phyloP scores from a whole-genome alignment of 2,329 filamentous ascomycete genomes.

The Fusarium lateritium region DNA sequence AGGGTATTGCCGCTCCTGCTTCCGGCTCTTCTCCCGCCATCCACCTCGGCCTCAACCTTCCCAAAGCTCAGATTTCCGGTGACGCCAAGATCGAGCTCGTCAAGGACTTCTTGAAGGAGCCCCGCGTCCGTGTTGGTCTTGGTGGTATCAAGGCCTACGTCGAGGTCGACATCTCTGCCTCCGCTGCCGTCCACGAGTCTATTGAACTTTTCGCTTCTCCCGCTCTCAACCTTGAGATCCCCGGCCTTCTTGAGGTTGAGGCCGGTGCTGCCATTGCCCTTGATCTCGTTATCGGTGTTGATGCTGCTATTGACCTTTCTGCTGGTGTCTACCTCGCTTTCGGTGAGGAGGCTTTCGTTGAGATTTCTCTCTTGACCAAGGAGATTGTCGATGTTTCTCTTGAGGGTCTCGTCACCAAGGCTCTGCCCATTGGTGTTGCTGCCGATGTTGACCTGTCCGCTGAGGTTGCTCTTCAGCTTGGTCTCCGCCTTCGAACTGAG shows the following conservation, averaged over 20 bases:
- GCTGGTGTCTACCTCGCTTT: conserved; percentile 64
- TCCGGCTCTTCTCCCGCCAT: conserved; percentile 38
- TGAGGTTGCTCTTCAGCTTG: conserved; percentile 63
- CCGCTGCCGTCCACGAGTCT: conserved; percentile 63
- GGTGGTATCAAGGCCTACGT: conserved; percentile 67
- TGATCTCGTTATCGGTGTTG: conserved; percentile 66
- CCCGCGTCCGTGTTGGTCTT: conserved; percentile 63
- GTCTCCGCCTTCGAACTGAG: conserved; percentile 66
- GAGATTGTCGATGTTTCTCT: conserved; percentile 60
- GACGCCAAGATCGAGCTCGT: conserved; percentile 61
- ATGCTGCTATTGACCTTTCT: conserved; percentile 65
- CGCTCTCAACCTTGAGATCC: conserved; percentile 56
- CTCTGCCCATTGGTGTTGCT: conserved; percentile 46
- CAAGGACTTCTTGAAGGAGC: conserved; percentile 57
- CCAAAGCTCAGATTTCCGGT: conserved; percentile 62
- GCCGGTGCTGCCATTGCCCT: conserved; percentile 65
- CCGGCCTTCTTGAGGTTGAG: conserved; percentile 54
- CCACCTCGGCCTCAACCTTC: conserved; percentile 44
- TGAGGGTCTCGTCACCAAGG: conserved; percentile 46
- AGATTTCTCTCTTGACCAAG: conserved; percentile 60
- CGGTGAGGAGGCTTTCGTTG: conserved; percentile 60
- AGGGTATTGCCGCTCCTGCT: conserved; percentile 37
- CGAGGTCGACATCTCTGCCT: conserved; percentile 62
- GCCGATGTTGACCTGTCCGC: conserved; percentile 55
- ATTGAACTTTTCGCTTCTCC: conserved; percentile 64